Base-by-base conservation (phyloP, 2,329 filamentous ascomycete species). In the Calonectria fujianensis region DNA sequence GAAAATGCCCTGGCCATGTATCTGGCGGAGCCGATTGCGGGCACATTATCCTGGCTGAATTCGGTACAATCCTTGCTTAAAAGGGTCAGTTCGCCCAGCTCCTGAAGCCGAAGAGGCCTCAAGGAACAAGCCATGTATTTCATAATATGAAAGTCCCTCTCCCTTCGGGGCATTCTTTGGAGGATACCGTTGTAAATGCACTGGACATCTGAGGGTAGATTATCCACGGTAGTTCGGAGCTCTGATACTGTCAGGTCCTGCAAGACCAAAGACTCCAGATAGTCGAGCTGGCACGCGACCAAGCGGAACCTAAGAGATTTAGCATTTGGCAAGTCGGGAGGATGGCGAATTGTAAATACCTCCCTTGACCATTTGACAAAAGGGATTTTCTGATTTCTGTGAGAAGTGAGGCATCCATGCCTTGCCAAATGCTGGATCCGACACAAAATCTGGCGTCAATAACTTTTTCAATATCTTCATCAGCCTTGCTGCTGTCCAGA, bases 231-330 rank as follows among this genome's bases (percentile, higher is more conserved):
- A 9, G 27, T 9, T 41, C 35, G 14, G n/a, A 63, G n/a, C 14
- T 63, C 57, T 29, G 57, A 41, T 13, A 63, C 57, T 18, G 57
- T 63, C 24, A 63, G 29, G 16, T 63, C 57, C 57, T 63, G 57
- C 24, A 37, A 63, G 35, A 45, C 27, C 27, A 16, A 41, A 11
- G 35, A 41, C 24, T 63, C 57, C 10, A 63, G 39, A 14, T 63
- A 27, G 57, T 63, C 57, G 4, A 63, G 57, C 24, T 63, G 57
- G 24, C 57, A 63, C 3, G 57, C 35, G 5, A 63, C 57, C 6
- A 63, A 24, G 20, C 24, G 57, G 9, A 63, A 63, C 32, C 57
- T 63, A 29, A 29, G n/a, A 11, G 11, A 10, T 1, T 63, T 41
- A 63, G 35, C 14, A 8, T 41, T 41, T 31, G 7, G 10, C 35